phyloP scores from a whole-genome alignment of 179 eudicot species.

The Sideroxylon spinosum region DNA sequence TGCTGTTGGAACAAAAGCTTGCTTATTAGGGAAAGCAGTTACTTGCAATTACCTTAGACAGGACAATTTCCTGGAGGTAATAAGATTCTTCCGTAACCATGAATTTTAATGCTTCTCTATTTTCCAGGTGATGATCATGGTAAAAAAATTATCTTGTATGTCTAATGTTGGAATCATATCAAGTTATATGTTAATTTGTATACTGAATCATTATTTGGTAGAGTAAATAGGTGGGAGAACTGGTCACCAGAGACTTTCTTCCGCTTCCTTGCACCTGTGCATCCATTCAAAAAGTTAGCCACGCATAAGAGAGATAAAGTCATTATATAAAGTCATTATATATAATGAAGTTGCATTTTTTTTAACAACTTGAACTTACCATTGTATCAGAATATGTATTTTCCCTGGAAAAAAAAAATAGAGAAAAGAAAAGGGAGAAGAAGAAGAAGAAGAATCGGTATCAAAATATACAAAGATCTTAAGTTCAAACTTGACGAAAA shows the following conservation, averaged over 20 bases:
- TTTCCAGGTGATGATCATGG: not conserved
- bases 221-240: not conserved
- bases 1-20: conserved; percentile 95
- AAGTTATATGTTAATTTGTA: not conserved
- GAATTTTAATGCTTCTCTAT: not conserved
- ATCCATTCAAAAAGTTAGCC: no score
- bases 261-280: not conserved
- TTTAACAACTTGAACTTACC: no score
- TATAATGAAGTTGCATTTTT: no score
- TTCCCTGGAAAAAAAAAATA: no score
- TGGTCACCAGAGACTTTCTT: not conserved
- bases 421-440: no score
- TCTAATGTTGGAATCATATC: not conserved
- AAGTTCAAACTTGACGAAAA: no score
- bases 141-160: not conserved
- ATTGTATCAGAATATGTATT: no score
- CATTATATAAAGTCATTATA: no score
- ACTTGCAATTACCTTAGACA: conserved; percentile 84
- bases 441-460: no score
- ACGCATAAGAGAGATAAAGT: no score
- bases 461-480: no score
- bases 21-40: conserved; percentile 95
- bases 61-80: conserved; percentile 94
- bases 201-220: not conserved
- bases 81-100: not conserved